Percentiles rank a stretch among this genome's conserved stretches.
Conservation (phyloP, 805 yeast species). For the Candida sithepensis region DNA sequence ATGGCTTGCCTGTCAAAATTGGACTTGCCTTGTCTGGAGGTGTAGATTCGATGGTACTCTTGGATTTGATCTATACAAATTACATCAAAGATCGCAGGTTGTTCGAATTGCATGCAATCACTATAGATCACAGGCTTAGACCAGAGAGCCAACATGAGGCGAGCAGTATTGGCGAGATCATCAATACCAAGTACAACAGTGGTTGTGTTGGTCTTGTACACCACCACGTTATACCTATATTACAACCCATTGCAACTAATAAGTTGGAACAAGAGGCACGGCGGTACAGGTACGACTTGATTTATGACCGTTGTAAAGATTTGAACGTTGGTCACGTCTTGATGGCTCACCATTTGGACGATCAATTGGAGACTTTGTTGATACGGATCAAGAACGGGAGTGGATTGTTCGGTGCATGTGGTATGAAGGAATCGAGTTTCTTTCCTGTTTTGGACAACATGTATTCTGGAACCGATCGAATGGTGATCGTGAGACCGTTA, state of each 20-base stretch:
- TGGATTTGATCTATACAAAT: conserved; percentile 41
- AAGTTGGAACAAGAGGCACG: conserved; percentile 57
- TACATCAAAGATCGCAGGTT: conserved; percentile 18
- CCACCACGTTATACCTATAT: conserved; percentile 25
- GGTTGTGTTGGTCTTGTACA: conserved; percentile 5
- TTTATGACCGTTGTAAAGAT: conserved; percentile 39
- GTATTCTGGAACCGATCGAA: not conserved
- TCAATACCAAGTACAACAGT: conserved; percentile 13
- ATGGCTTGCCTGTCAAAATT: not conserved
- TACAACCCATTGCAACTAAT: conserved; percentile 8
- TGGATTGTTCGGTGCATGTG: conserved; percentile 54
- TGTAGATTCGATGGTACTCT: conserved; percentile 72
- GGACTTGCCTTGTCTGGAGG: conserved; percentile 72
- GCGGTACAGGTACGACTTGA: conserved; percentile 41
- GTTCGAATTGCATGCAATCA: conserved; percentile 45
- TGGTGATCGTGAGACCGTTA: conserved; percentile 49
- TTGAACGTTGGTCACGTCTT: conserved; percentile 37
- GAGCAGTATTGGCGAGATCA: conserved; percentile 14
- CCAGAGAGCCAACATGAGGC: conserved; percentile 50
- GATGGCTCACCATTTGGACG: conserved; percentile 69
- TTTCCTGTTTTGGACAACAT: conserved; percentile 10
- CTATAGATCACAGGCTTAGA: conserved; percentile 64
- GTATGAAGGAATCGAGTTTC: conserved; percentile 35
- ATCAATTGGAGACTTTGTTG: conserved; percentile 67
- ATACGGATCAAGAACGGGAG: conserved; percentile 47